Evolutionary conservation across 2,329 filamentous ascomycete species (phyloP), one percentile per base, ranked within the genome.

Genomic region (Didymella sp.): DNA sequence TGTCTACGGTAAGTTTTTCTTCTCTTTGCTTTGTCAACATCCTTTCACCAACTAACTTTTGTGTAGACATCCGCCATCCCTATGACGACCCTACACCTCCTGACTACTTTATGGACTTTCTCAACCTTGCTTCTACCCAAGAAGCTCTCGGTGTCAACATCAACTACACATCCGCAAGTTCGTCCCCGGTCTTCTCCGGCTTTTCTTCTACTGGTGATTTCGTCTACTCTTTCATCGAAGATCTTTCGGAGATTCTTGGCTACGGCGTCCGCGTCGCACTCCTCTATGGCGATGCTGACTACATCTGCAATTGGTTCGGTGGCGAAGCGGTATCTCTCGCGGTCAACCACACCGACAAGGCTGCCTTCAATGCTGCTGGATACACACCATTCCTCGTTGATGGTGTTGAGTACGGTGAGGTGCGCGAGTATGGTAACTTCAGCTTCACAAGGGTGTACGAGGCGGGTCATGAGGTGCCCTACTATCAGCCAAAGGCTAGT

Each of bases 281-380:
- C 25, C 76, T 85, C 35, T 85, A 86, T 63, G 85, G 85, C 2
- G 85, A 87, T 65, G 78, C 82, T 2, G 85, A 87, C 66, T 87
- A 74, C 56, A 81, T 81, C 67, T 83, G 82, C 75, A 85, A 85
- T 68, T 85, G 89, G 85, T 79, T 89, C 64, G 91, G 91, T 19
- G 91, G 90, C 27, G 84, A 95, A 75, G 88, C 88, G 4, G 81
- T 91, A 31, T 89, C 88, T 2, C 80, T 76, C 3, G 81, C 82
- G 7, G 75, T 91, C 0, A 69, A 73, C 33, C 88, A 88, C 65
- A 75, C 79, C 0, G 70, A 77, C 7, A 74, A 78, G 33, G 68
- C 73, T 4, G 67, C 73, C 2, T 95, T 94, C 72, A 77, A 81
- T 1, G 75, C 78, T 0, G 87, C 91, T 0, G 90, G 89, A 0